A percentile compares a stretch with the other conserved stretches of the same genome.
phyloP scores from a whole-genome alignment of 2,329 filamentous ascomycete genomes.

The Calonectria fujianensis region DNA sequence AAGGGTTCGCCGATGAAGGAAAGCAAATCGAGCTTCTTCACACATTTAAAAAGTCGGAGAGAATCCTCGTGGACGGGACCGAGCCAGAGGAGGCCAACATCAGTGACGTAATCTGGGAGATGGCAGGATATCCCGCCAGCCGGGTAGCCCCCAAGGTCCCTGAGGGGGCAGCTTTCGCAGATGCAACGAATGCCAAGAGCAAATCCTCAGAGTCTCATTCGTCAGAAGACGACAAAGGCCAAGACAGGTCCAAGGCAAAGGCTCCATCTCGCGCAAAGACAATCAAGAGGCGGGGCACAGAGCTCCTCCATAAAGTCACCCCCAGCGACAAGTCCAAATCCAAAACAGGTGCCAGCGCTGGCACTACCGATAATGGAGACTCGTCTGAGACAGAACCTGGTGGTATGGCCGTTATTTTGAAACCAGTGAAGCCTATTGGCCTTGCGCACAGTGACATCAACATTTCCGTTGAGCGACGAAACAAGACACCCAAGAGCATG shows the following conservation, averaged over 20 bases:
- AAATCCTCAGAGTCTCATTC: conserved; percentile 28
- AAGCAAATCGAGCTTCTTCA: conserved; percentile 90
- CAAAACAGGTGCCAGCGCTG: conserved; percentile 39
- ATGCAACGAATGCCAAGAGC: conserved; percentile 54
- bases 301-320: conserved; percentile 59
- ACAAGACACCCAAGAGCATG: conserved; percentile 84
- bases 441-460: conserved; percentile 91
- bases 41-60: conserved; percentile 84
- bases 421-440: conserved; percentile 79
- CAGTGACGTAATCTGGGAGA: conserved; percentile 72
- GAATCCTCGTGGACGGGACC: conserved; percentile 78
- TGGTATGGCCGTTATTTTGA: conserved; percentile 86
- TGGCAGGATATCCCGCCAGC: conserved; percentile 64
- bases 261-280: conserved; percentile 44
- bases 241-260: conserved; percentile 40
- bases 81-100: conserved; percentile 70
- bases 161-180: conserved; percentile 59
- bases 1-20: conserved; percentile 92
- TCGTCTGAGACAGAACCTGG: conserved; percentile 70
- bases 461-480: conserved; percentile 90
- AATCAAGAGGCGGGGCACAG: conserved; percentile 57
- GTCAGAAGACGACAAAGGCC: conserved; percentile 32
- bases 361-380: conserved; percentile 46
- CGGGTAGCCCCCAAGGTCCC: conserved; percentile 60
- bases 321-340: conserved; percentile 49